These are phyloP conservation scores for Fraxinus anomala DNA, from an alignment of 257 asterid species.

Conservation along the genomic window DNA sequence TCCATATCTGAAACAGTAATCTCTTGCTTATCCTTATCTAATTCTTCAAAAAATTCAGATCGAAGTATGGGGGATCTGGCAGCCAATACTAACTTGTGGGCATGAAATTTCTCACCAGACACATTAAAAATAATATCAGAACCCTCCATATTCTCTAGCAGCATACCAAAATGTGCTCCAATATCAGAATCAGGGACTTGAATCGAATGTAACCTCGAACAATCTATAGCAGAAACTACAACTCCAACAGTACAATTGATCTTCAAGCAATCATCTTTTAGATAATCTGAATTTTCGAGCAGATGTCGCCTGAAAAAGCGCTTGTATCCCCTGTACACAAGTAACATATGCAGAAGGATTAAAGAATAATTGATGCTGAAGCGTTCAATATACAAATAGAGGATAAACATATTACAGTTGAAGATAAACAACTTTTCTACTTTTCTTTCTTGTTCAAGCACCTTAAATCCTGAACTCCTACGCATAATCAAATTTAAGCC, in stretches of 20 bases:
- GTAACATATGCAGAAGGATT: neutral
- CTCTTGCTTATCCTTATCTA: constrained; percentile 60
- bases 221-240: constrained; percentile 85
- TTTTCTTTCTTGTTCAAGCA: neutral
- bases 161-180: constrained; percentile 81
- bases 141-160: constrained; percentile 81
- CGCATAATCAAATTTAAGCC: neutral
- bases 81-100: constrained; percentile 91
- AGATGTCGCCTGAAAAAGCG: constrained; percentile 82
- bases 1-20: constrained; percentile 72
- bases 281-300: constrained; percentile 88
- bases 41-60: constrained; percentile 58
- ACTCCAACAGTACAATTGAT: constrained; percentile 98
- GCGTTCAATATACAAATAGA: constrained; percentile 2
- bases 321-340: constrained; percentile 83
- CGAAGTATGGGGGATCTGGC: constrained; percentile 82
- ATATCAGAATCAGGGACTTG: constrained; percentile 90
- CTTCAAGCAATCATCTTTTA: constrained; percentile 95
- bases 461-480: neutral
- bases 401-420: neutral
- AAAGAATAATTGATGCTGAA: constrained; percentile 13
- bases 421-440: neutral
- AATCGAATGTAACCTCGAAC: constrained; percentile 76
- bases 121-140: constrained; percentile 79
- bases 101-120: constrained; percentile 75